Conservation (phyloP, 441 rosid species). For the Melastoma candidum region DNA sequence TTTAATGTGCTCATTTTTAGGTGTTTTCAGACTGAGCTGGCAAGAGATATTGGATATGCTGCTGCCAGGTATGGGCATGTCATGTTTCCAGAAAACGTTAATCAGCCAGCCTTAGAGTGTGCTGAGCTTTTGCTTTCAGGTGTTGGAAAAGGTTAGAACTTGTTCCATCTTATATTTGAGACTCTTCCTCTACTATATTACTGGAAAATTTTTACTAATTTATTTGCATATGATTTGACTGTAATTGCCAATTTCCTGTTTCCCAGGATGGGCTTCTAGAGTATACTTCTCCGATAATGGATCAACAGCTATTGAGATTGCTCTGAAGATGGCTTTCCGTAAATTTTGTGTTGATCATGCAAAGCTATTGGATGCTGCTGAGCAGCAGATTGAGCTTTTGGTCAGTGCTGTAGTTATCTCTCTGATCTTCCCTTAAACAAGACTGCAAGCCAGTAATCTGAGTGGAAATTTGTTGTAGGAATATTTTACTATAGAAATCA, state of each 20-base stretch:
- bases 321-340: conserved; percentile 95
- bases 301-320: conserved; percentile 89
- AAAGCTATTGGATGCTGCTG: conserved; percentile 24
- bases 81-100: conserved; percentile 96
- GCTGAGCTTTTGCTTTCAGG: conserved; percentile 85
- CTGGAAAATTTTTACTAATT: too few relatives aligned
- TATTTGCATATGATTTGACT: too few relatives aligned
- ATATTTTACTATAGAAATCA: background rate
- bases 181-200: too few relatives aligned
- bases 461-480: too few relatives aligned
- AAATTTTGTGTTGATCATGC: conserved; percentile 56
- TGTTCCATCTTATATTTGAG: background rate
- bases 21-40: conserved; percentile 93
- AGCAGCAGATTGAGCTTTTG: conserved; percentile 39
- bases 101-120: conserved; percentile 86
- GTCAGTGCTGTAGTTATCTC: conserved; percentile 23
- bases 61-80: conserved; percentile 95
- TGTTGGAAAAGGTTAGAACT: conserved; percentile 66
- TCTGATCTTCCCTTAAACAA: too few relatives aligned
- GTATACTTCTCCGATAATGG: conserved; percentile 86
- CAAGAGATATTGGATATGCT: conserved; percentile 92
- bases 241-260: background rate
- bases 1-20: conserved; percentile 52
- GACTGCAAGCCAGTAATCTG: background rate
- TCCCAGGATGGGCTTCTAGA: conserved; percentile 91